Conservation (phyloP, 2,329 filamentous ascomycete species). For the Mycosphaerella arachidis region DNA sequence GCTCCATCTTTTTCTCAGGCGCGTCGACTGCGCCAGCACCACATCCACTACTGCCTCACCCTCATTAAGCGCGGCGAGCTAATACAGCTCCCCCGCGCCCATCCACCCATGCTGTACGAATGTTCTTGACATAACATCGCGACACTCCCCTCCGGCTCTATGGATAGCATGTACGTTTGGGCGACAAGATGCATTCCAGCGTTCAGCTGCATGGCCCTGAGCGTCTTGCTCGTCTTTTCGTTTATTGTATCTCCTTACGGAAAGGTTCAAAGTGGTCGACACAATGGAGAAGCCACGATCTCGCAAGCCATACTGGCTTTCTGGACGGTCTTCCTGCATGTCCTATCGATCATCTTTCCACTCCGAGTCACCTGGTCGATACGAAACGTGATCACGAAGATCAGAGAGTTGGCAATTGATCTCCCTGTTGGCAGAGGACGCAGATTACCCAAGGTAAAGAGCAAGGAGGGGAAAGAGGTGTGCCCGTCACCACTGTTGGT, state of each 20-base stretch:
- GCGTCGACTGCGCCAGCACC: neutral
- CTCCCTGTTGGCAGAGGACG: conserved; percentile 18
- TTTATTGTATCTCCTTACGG: conserved; percentile 28
- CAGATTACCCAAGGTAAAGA: conserved; percentile 16
- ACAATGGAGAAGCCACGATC: conserved; percentile 26
- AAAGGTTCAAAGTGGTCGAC: conserved; percentile 20
- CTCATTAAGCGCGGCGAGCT: neutral
- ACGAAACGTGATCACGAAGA: conserved; percentile 49
- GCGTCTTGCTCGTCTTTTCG: conserved; percentile 24
- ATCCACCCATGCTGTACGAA: conserved; percentile 1
- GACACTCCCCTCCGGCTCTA: conserved; percentile 2
- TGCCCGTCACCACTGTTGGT: conserved; percentile 49
- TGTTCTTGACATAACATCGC: neutral
- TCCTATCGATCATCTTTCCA: conserved; percentile 60
- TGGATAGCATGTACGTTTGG: conserved; percentile 25
- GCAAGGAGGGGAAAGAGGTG: conserved; percentile 18
- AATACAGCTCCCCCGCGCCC: neutral
- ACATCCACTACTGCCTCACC: neutral
- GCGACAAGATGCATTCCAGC: conserved; percentile 28
- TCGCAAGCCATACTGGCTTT: conserved; percentile 34
- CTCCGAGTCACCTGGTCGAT: conserved; percentile 59
- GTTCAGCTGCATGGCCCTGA: conserved; percentile 24
- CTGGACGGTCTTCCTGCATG: conserved; percentile 62
- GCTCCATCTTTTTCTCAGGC: conserved; percentile 6
- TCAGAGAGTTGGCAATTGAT: conserved; percentile 22